Conservation (phyloP, 495 filamentous ascomycete species). For the Pseudevernia furfuracea region DNA sequence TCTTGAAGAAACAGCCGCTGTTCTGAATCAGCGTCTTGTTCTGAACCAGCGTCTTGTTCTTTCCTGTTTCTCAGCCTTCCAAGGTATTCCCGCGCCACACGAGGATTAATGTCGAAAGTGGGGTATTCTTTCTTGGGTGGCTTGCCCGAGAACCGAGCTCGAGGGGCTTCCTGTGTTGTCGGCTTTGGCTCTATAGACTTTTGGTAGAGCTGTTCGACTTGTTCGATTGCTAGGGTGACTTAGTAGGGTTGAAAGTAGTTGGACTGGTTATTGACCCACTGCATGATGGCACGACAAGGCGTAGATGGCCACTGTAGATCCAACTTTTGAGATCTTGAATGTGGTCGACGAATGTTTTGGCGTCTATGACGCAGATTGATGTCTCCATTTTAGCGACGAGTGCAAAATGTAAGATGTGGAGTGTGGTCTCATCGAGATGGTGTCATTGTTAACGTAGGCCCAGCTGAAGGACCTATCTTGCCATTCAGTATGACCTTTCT, state of each 20-base stretch:
- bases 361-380: slow-evolving; percentile 63
- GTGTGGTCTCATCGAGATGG: slow-evolving; percentile 24
- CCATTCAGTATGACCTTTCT: slow-evolving; percentile 7
- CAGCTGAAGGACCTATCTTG: slow-evolving; percentile 18
- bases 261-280: slow-evolving; percentile 41
- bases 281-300: slow-evolving; percentile 60
- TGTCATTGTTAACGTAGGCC: slow-evolving; percentile 19
- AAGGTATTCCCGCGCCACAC: slow-evolving; percentile 24
- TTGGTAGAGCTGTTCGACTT: slow-evolving; percentile 35
- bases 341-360: slow-evolving; percentile 60
- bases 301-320: slow-evolving; percentile 55
- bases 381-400: slow-evolving; percentile 18
- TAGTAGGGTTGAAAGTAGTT: slow-evolving; percentile 15
- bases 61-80: slow-evolving; percentile 20
- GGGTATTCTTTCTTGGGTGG: slow-evolving; percentile 23
- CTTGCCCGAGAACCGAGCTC: slow-evolving; percentile 19
- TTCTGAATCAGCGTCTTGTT: slow-evolving; percentile 13
- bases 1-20: slow-evolving; percentile 17
- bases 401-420: slow-evolving; percentile 11
- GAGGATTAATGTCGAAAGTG: slow-evolving; percentile 26
- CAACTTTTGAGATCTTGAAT: slow-evolving; percentile 64
- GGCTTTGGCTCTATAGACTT: slow-evolving; percentile 22
- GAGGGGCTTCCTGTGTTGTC: slow-evolving; percentile 22
- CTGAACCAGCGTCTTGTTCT: slow-evolving; percentile 15
- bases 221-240: slow-evolving; percentile 45